Evolutionary conservation across 805 yeast genomes (phyloP).

Genomic region (Wickerhamiella azymoides): DNA sequence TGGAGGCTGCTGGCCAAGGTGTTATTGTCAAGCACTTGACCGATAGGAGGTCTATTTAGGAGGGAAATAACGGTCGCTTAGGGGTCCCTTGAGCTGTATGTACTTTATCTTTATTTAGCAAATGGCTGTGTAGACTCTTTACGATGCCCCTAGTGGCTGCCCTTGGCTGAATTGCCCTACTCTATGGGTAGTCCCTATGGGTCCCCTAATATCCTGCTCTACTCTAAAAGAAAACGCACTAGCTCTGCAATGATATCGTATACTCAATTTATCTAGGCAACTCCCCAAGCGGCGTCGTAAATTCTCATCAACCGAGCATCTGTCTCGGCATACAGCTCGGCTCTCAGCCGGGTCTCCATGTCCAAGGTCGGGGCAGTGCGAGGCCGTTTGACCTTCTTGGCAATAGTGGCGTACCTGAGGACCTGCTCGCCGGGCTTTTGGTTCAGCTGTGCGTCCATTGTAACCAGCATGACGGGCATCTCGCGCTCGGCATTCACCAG

Average conservation of each 20-base stretch:
- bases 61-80: too few relatives aligned
- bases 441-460: conserved; percentile 30
- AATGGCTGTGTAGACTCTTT: too few relatives aligned
- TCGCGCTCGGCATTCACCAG: conserved; percentile 27
- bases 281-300: conserved; percentile 1
- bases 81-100: too few relatives aligned
- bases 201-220: too few relatives aligned
- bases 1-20: conserved; percentile 74
- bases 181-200: too few relatives aligned
- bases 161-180: too few relatives aligned
- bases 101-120: too few relatives aligned
- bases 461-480: conserved; percentile 26
- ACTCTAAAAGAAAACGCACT: too few relatives aligned
- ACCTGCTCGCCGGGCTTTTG: conserved; percentile 24
- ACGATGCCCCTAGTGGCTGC: too few relatives aligned
- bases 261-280: not conserved
- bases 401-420: conserved; percentile 22
- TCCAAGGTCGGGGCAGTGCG: conserved; percentile 2
- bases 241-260: not conserved
- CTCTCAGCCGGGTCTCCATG: not conserved
- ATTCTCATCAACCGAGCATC: conserved; percentile 7
- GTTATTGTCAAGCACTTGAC: conserved; percentile 75
- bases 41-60: conserved; percentile 66
- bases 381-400: conserved; percentile 17
- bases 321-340: conserved; percentile 4